Conservation (phyloP, 345 rosid genomes). For the Firmiana major region DNA sequence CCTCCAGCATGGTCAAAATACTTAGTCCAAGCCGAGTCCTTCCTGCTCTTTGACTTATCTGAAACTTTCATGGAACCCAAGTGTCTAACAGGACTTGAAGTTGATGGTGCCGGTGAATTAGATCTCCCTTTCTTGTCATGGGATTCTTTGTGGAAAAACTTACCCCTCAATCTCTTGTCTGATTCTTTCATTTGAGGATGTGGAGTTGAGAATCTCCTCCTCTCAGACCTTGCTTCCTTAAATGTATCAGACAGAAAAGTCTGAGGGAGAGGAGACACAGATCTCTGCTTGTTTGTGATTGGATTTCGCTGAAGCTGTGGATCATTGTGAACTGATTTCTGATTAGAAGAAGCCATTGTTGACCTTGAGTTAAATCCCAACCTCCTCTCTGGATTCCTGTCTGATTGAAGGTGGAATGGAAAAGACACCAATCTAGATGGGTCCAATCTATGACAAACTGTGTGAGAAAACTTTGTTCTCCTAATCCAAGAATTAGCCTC, state of each 20-base stretch:
- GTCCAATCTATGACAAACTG: conserved; percentile 75
- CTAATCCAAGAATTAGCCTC: conserved; percentile 82
- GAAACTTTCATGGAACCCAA: conserved; percentile 50
- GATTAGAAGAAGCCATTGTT: conserved; percentile 18
- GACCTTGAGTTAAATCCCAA: conserved; percentile 47
- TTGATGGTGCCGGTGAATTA: conserved; percentile 15
- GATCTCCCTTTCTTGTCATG: conserved; percentile 29
- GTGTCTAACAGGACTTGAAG: conserved; percentile 54
- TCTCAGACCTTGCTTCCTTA: conserved; percentile 72
- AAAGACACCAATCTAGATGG: conserved; percentile 51
- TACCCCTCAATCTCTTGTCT: conserved; percentile 37
- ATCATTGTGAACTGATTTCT: conserved; percentile 24
- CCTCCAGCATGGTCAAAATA: conserved; percentile 79
- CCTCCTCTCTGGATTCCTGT: conserved; percentile 17
- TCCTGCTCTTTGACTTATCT: conserved; percentile 53
- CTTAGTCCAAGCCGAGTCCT: conserved; percentile 80
- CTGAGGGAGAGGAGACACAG: conserved; percentile 71
- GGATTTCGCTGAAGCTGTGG: conserved; percentile 48
- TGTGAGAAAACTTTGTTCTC: conserved; percentile 85
- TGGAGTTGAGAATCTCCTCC: conserved; percentile 89
- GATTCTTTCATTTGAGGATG: conserved; percentile 52
- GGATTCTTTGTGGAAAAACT: conserved; percentile 36
- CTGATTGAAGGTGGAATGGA: conserved; percentile 37
- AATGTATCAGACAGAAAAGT: conserved; percentile 66
- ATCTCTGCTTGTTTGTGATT: conserved; percentile 60